These are phyloP conservation scores for Tinospora cordifolia DNA, from an alignment of 164 flowering plant genomes.

Conservation along the genomic window DNA sequence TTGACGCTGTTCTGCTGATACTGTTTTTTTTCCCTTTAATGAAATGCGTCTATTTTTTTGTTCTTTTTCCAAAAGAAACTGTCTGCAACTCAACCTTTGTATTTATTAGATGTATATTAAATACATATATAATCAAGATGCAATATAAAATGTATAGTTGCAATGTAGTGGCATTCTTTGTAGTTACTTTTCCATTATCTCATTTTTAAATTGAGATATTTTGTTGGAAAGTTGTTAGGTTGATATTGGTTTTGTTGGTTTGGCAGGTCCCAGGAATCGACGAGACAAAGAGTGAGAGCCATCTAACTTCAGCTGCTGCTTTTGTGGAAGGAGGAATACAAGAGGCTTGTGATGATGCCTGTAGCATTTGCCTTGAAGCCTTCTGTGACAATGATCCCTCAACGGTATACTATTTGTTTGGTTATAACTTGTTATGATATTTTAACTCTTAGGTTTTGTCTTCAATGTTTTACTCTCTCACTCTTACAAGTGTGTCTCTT, in stretches of 20 bases:
- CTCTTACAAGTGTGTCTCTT: not conserved
- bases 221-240: not conserved
- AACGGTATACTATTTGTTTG: constrained; percentile 37
- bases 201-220: not conserved
- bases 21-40: not conserved
- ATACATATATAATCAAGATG: no score
- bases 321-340: constrained; percentile 97
- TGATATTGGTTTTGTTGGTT: constrained; percentile 1
- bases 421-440: not conserved
- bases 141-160: no score
- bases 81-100: no score
- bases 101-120: no score
- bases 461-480: not conserved
- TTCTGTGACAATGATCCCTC: constrained; percentile 85
- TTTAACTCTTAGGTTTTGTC: not conserved
- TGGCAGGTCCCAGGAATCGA: constrained; percentile 43
- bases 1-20: not conserved
- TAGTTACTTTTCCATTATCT: no score
- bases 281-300: constrained; percentile 41
- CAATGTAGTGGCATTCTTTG: no score
- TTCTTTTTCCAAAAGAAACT: no score
- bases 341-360: constrained; percentile 96
- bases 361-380: constrained; percentile 92
- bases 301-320: constrained; percentile 82
- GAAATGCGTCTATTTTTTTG: no score